Evolutionary conservation across 2,329 filamentous ascomycete species (phyloP), one percentile per base, ranked within the genome.

Genomic region (Furcasterigmium sp.): DNA sequence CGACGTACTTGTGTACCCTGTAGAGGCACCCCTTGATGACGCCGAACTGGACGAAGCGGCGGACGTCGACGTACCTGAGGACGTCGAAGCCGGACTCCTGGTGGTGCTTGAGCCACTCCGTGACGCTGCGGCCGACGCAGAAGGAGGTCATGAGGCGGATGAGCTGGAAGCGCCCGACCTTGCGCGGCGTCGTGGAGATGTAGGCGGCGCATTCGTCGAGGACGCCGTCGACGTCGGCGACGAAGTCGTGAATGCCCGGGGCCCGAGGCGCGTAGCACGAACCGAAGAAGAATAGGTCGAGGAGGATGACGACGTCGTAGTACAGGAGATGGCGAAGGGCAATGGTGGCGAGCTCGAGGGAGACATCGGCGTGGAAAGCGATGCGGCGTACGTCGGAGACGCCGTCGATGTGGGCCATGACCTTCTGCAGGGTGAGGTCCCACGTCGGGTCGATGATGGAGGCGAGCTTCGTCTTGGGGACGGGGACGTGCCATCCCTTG

Each of bases 21-120:
- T 96, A 96, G 19, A 98, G 68, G 53, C 94, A 87, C 14, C 91
- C 91, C 66, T 97, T 97, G 62, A 97, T 95, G 46, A 96, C 78
- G 45, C 91, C 93, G 57, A 97, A 98, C 46, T 95, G 94, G 50
- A 97, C 88, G 50, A 98, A 84, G 21, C 93, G 84, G 11, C 93
- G 81, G 43, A 96, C 81, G 61, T 98, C 93, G 45, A 98, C 82
- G 56, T 84, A 84, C 11, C 76, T 72, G 8, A 96, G 73, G 30
- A 86, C 74, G 46, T 81, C 74, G 48, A 83, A 73, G 1, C 78
- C 80, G 37, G 71, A 68, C 32, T 84, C 78, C 51, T 82, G 76
- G 62, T 95, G 86, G 25, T 83, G 73, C 46, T 86, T 75, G 52
- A 93, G 82, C 88, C 90, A 97, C 60, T 91, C 87, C 57, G 85